phyloP scores from a whole-genome alignment of 805 yeast species.

The Hanseniaspora guilliermondii region DNA sequence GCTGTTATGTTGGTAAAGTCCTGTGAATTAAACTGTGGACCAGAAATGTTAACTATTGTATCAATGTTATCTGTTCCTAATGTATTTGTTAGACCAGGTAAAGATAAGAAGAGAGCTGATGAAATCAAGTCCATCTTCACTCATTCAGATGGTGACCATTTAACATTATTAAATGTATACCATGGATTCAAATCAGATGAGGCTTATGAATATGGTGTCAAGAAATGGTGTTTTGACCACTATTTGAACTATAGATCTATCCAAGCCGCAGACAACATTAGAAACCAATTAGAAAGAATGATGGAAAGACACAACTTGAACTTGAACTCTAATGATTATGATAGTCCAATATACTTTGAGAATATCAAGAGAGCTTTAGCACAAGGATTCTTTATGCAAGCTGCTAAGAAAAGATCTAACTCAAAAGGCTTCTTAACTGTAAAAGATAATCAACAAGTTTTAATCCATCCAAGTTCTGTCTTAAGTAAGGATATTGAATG shows the following conservation, averaged over 20 bases:
- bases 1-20: slow-evolving; percentile 88
- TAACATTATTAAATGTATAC: slow-evolving; percentile 77
- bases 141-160: slow-evolving; percentile 90
- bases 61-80: slow-evolving; percentile 87
- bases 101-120: slow-evolving; percentile 79
- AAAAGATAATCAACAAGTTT: slow-evolving; percentile 90
- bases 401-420: slow-evolving; percentile 80
- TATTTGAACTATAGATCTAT: slow-evolving; percentile 74
- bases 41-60: slow-evolving; percentile 77
- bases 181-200: slow-evolving; percentile 71
- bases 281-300: slow-evolving; percentile 67
- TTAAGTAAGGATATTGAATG: slow-evolving; percentile 82
- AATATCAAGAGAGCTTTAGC: slow-evolving; percentile 76
- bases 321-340: slow-evolving; percentile 54
- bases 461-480: slow-evolving; percentile 87
- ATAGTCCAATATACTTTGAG: slow-evolving; percentile 55
- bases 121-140: slow-evolving; percentile 79
- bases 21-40: slow-evolving; percentile 73
- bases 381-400: slow-evolving; percentile 97
- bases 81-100: slow-evolving; percentile 86
- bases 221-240: slow-evolving; percentile 85
- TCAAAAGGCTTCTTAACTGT: slow-evolving; percentile 77
- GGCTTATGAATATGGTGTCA: slow-evolving; percentile 50
- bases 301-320: slow-evolving; percentile 75
- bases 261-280: slow-evolving; percentile 72